Evolutionary conservation across 2,329 filamentous ascomycete genomes (phyloP), one percentile per base, ranked within the genome.

Genomic region (Nothopassalora personata): DNA sequence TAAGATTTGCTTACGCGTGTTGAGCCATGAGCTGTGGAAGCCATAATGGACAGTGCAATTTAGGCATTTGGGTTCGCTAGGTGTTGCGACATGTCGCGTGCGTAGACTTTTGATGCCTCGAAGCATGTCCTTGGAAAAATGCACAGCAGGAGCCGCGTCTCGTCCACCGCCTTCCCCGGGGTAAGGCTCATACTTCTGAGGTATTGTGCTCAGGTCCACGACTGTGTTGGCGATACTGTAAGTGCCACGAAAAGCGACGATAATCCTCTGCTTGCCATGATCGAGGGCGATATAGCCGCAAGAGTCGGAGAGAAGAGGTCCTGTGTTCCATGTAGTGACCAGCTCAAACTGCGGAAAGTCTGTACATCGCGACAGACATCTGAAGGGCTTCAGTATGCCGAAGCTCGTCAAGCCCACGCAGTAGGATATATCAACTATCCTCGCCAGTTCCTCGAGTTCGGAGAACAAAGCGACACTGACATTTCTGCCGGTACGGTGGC

Each of bases 251-350:
- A 97, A 97, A 8, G 91, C 92, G 39, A 97, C 83, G 49, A 97
- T 80, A 58, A 99, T 89, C 59, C 86, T 81, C 49, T 81, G 80
- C 19, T 76, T 72, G 4, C 76, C 78, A 70, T 95, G 89, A 63
- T 94, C 92, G n/a, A 97, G 78, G 0, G 90, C 92, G 58, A 97
- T 86, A 75, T 96, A 99, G 61, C 94, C 94, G 74, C 91, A 97
- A 66, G 90, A 95, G 74, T 97, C 94, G 61, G 87, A 89, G 69
- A 97, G 80, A 31, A 97, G 79, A 10, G 87, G 81, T 0, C 94
- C 94, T 0, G 94, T 97, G 70, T 95, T 92, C 89, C 91, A 99
- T 10, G 91, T 90, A 43, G 82, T 86, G 60, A 94, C 80, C 33
- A 99, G 81, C 62, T 90, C 86, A 66, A 97, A 86, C 3, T 81